phyloP scores from a whole-genome alignment of 495 filamentous ascomycete species.

The Podospora pseudopauciseta region DNA sequence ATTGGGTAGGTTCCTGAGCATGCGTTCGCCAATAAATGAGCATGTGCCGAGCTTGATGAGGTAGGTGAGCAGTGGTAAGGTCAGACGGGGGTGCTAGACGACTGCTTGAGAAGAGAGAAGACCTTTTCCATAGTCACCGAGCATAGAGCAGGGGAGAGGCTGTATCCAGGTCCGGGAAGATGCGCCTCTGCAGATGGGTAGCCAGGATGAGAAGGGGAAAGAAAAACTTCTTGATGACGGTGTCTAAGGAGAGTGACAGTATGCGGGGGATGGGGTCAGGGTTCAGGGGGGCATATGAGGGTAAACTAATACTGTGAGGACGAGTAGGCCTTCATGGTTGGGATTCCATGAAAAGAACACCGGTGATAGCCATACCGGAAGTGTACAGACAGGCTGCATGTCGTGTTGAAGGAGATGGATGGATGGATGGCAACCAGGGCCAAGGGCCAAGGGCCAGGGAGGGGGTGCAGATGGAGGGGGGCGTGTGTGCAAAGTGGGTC shows the following conservation, averaged over 20 bases:
- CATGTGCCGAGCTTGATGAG: conserved; percentile 30
- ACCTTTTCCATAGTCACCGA: conserved; percentile 40
- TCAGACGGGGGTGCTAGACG: conserved; percentile 32
- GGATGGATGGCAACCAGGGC: not conserved
- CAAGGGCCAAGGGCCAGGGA: conserved; percentile 9
- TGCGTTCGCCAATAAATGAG: conserved; percentile 39
- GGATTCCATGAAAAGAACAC: conserved; percentile 21
- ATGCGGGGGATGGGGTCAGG: conserved; percentile 30
- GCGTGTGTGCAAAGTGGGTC: conserved; percentile 23
- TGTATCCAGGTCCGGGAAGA: conserved; percentile 37
- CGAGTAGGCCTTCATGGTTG: conserved; percentile 19
- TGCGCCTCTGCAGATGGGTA: conserved; percentile 33
- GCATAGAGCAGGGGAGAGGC: conserved; percentile 34
- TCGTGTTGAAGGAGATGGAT: conserved; percentile 11
- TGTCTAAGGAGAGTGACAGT: conserved; percentile 9
- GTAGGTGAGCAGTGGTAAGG: conserved; percentile 26
- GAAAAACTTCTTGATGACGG: conserved; percentile 26
- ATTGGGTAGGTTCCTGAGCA: conserved; percentile 39
- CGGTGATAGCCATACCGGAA: conserved; percentile 16
- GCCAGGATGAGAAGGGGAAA: conserved; percentile 19
- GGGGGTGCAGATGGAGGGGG: conserved; percentile 13
- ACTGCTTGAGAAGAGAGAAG: conserved; percentile 32
- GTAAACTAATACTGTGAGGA: conserved; percentile 21
- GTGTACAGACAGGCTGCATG: conserved; percentile 26
- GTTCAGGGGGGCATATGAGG: conserved; percentile 22